phyloP scores from a whole-genome alignment of 2,329 filamentous ascomycete species.

The Orbilia javanica region DNA sequence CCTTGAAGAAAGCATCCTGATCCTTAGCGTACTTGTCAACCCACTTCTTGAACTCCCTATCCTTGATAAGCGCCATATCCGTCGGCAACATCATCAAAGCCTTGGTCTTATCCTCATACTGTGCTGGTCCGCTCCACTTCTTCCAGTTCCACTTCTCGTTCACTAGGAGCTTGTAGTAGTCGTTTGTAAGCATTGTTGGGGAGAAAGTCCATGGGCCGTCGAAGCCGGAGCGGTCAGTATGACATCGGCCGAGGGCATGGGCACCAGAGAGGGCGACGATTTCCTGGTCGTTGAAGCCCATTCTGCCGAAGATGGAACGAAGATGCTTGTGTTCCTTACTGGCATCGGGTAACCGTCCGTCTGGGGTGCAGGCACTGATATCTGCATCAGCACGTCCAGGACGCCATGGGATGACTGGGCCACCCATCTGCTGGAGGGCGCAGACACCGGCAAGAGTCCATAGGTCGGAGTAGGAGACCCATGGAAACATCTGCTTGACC shows the following conservation, averaged over 20 bases:
- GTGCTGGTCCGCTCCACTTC: constrained; percentile 92
- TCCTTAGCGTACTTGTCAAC: constrained; percentile 92
- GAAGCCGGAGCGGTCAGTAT: constrained; percentile 88
- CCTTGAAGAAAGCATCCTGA: constrained; percentile 90
- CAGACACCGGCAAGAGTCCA: constrained; percentile 90
- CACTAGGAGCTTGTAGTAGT: constrained; percentile 88
- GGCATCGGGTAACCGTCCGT: constrained; percentile 89
- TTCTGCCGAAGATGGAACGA: constrained; percentile 91
- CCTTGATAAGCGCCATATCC: constrained; percentile 86
- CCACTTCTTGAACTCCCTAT: constrained; percentile 84
- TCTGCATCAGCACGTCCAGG: constrained; percentile 87
- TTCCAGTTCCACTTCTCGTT: constrained; percentile 92
- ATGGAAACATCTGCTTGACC: constrained; percentile 89
- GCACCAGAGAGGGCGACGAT: constrained; percentile 91
- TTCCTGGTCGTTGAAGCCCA: constrained; percentile 97
- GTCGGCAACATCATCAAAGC: constrained; percentile 96
- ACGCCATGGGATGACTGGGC: constrained; percentile 86
- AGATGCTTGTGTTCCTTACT: constrained; percentile 83
- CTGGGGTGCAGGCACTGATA: constrained; percentile 86
- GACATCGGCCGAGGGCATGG: constrained; percentile 77
- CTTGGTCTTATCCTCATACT: constrained; percentile 90
- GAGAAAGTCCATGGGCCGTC: constrained; percentile 93
- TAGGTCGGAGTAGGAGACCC: constrained; percentile 96
- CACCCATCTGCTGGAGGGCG: constrained; percentile 95
- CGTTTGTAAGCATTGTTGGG: constrained; percentile 91